Base-by-base conservation (phyloP, 1,139 yeast species). In the Lodderomyces elongisporus region DNA sequence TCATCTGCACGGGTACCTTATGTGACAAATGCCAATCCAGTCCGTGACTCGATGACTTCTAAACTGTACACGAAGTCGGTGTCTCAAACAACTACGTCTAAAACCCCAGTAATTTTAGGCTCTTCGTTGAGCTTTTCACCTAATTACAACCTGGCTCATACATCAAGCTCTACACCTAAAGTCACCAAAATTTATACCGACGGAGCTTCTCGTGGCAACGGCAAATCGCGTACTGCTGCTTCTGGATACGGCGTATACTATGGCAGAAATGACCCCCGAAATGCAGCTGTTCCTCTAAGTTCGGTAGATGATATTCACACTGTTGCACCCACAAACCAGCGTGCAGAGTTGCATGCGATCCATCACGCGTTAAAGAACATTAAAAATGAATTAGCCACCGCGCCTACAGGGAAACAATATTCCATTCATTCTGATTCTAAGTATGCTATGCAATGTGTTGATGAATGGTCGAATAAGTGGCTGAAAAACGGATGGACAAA, bases 321-420 rank as follows among this genome's bases (percentile, higher is more conserved):
- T 12, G 5, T 16, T 17, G 30, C 56, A 5, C 85, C 79, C 27
- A 87, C 95, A 0, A 89, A 87, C 48, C 89, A 84, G 46, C 62
- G 88, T 29, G 94, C 94, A 2, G 96, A 89, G 54, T 65, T 88
- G 14, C 52, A 61, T 14, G 96, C 94, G 0, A 65, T 84, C 16
- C 52, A 58, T 5, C 66, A 66, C 30, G 93, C 93, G 0, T 52
- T 82, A 34, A 49, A 53, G 6, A 46, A 51, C 7, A 65, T 77
- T 9, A 43, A 56, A 34, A 26, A 43, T 1, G 64, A 58, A 27
- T 14, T 34, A 6, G 10, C 16, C 22, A 23, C 33, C n/a, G 10
- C 27, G 16, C 6, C 27, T 3, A 56, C 56, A 30, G 60, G 59
- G 35, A 49, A 39, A 7, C 26, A 9, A 24, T 28, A 20, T 22